Evolutionary conservation across 352 stramenopile species (phyloP).

Genomic region (Globisporangium takayamanum): DNA sequence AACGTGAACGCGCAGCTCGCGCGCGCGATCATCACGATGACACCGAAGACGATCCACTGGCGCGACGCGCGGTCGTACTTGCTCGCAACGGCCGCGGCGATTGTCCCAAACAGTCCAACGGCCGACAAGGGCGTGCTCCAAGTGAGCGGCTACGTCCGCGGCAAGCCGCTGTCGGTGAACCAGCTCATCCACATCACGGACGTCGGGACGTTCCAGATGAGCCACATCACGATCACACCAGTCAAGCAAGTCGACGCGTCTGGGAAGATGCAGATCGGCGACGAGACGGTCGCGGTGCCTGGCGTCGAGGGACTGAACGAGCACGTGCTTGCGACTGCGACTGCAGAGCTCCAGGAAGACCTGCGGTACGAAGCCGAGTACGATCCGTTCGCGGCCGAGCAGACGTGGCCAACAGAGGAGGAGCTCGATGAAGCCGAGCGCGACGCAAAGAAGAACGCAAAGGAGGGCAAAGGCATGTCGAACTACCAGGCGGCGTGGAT

Average conservation of each 20-base stretch:
- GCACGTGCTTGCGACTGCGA: constrained; percentile 57
- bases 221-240: constrained; percentile 46
- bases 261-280: constrained; percentile 30
- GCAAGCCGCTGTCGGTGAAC: constrained; percentile 92
- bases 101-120: constrained; percentile 49
- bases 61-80: constrained; percentile 86
- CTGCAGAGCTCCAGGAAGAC: constrained; percentile 66
- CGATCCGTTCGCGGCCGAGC: constrained; percentile 94
- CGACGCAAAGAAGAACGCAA: constrained; percentile 45
- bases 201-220: constrained; percentile 92
- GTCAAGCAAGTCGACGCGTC: constrained; percentile 38
- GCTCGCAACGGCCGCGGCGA: constrained; percentile 58
- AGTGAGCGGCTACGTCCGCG: constrained; percentile 95
- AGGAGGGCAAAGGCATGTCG: constrained; percentile 64
- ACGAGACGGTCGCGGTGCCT: constrained; percentile 19
- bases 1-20: constrained; percentile 78
- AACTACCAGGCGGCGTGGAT: constrained; percentile 95
- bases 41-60: constrained; percentile 85
- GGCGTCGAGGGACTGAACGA: constrained; percentile 11
- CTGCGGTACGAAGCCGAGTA: constrained; percentile 86
- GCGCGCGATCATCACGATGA: constrained; percentile 74
- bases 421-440: constrained; percentile 88
- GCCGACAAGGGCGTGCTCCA: constrained; percentile 63
- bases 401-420: constrained; percentile 96
- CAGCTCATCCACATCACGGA: constrained; percentile 95